Conservation (phyloP, 2,329 filamentous ascomycete genomes). For the Rhinocladiella mackenziei region DNA sequence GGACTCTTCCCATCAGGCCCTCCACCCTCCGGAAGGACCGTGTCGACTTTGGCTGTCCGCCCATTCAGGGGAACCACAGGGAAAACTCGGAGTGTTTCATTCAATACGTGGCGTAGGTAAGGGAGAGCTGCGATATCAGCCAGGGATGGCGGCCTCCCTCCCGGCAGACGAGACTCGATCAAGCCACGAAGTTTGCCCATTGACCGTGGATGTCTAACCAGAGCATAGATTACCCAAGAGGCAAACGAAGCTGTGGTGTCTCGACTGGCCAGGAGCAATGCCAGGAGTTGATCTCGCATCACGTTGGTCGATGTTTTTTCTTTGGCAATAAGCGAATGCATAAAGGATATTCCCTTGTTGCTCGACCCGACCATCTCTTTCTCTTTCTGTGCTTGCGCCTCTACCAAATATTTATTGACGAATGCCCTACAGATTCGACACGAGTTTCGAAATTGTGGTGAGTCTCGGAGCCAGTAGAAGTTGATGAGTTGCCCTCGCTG, state of each 20-base stretch:
- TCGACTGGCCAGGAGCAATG: constrained; percentile 35
- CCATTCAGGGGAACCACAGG: constrained; percentile 40
- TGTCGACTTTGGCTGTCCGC: constrained; percentile 39
- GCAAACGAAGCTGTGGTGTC: constrained; percentile 37
- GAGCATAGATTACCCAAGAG: constrained; percentile 32
- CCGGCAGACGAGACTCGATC: constrained; percentile 23
- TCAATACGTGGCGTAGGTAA: constrained; percentile 25
- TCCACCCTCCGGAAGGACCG: constrained; percentile 47
- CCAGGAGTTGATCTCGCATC: constrained; percentile 32
- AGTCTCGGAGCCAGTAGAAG: constrained; percentile 39
- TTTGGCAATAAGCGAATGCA: constrained; percentile 23
- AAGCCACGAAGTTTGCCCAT: constrained; percentile 10
- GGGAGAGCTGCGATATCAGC: constrained; percentile 6
- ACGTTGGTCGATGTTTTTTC: constrained; percentile 22
- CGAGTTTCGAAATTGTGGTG: constrained; percentile 35
- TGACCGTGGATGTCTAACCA: constrained; percentile 28
- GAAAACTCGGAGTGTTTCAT: constrained; percentile 41
- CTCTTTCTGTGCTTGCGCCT: background rate
- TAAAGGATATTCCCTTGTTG: constrained; percentile 23
- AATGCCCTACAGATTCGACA: constrained; percentile 7
- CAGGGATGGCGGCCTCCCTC: constrained; percentile 12
- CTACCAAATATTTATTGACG: constrained; percentile 5
- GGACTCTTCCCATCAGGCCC: constrained; percentile 45
- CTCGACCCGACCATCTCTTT: constrained; percentile 18
- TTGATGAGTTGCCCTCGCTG: constrained; percentile 32